A percentile compares a stretch with the other conserved stretches of the same genome.
phyloP scores from a whole-genome alignment of 805 yeast species.

The Candida golubevii region DNA sequence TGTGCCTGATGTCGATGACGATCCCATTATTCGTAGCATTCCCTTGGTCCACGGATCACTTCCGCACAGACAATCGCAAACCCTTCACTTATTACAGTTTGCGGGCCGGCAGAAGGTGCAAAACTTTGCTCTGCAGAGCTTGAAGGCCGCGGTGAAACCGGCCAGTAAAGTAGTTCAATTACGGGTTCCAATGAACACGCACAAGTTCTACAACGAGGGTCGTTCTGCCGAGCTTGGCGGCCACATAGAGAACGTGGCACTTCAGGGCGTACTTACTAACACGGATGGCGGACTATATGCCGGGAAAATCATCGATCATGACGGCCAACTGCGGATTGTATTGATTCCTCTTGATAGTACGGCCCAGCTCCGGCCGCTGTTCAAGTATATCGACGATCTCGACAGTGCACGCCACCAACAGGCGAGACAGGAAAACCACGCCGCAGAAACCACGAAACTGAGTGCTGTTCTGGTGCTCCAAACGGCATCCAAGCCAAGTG shows the following conservation, averaged over 20 bases:
- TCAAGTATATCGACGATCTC: slow-evolving; percentile 68
- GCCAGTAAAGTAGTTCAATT: slow-evolving; percentile 65
- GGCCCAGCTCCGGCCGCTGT: slow-evolving; percentile 77
- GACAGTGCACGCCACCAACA: slow-evolving; percentile 42
- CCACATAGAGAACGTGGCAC: slow-evolving; percentile 52
- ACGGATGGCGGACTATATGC: slow-evolving; percentile 46
- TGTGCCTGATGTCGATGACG: slow-evolving; percentile 20
- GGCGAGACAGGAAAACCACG: slow-evolving; percentile 34
- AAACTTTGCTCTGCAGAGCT: slow-evolving; percentile 30
- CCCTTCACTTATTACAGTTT: slow-evolving; percentile 38
- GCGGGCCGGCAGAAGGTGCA: slow-evolving; percentile 45
- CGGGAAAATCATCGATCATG: slow-evolving; percentile 24
- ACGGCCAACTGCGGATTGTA: slow-evolving; percentile 41
- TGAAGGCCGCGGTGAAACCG: slow-evolving; percentile 54
- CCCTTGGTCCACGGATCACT: slow-evolving; percentile 30
- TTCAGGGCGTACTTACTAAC: slow-evolving; percentile 64
- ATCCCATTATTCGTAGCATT: slow-evolving; percentile 38
- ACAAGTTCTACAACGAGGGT: slow-evolving; percentile 59
- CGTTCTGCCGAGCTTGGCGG: slow-evolving; percentile 64
- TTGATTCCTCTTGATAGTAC: slow-evolving; percentile 62
- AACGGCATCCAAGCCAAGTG: slow-evolving; percentile 32
- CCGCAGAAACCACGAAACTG: slow-evolving; percentile 12
- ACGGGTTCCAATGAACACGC: slow-evolving; percentile 69
- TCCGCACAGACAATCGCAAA: slow-evolving; percentile 21
- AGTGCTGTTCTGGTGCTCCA: slow-evolving; percentile 39